Conservation (phyloP, 805 yeast species). For the Hanseniaspora hatyaiensis region DNA sequence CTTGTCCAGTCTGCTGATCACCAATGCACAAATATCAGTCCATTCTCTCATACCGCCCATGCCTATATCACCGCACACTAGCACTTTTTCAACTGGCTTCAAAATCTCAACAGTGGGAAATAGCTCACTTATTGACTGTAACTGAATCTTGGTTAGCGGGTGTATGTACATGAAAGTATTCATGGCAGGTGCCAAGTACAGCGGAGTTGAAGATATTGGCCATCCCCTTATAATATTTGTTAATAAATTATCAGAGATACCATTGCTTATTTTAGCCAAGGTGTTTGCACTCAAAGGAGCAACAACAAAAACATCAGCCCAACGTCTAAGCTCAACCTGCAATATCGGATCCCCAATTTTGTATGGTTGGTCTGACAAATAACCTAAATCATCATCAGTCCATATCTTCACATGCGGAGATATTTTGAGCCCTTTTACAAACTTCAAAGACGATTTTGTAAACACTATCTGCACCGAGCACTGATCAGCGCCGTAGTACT, state of each 20-base stretch:
- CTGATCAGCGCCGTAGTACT: slow-evolving; percentile 59
- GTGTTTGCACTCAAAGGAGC: slow-evolving; percentile 76
- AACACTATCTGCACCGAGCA: slow-evolving; percentile 77
- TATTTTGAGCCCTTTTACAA: slow-evolving; percentile 49
- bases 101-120: slow-evolving; percentile 64
- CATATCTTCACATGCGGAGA: slow-evolving; percentile 69
- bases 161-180: slow-evolving; percentile 75
- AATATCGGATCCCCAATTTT: slow-evolving; percentile 62
- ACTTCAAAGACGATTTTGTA: slow-evolving; percentile 66
- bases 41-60: slow-evolving; percentile 91
- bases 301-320: slow-evolving; percentile 72
- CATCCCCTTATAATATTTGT: slow-evolving; percentile 67
- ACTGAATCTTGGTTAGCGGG: slow-evolving; percentile 63
- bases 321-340: slow-evolving; percentile 66
- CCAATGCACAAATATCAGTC: slow-evolving; percentile 63
- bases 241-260: slow-evolving; percentile 64
- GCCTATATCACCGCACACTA: slow-evolving; percentile 73
- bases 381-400: slow-evolving; percentile 79
- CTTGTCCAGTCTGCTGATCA: slow-evolving; percentile 32
- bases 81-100: slow-evolving; percentile 71
- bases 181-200: slow-evolving; percentile 75
- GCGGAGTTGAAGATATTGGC: slow-evolving; percentile 57
- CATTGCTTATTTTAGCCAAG: slow-evolving; percentile 61
- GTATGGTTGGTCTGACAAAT: slow-evolving; percentile 26
- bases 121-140: slow-evolving; percentile 50